Base-by-base conservation (phyloP, 305 asterid species). In the Lippia alba region DNA sequence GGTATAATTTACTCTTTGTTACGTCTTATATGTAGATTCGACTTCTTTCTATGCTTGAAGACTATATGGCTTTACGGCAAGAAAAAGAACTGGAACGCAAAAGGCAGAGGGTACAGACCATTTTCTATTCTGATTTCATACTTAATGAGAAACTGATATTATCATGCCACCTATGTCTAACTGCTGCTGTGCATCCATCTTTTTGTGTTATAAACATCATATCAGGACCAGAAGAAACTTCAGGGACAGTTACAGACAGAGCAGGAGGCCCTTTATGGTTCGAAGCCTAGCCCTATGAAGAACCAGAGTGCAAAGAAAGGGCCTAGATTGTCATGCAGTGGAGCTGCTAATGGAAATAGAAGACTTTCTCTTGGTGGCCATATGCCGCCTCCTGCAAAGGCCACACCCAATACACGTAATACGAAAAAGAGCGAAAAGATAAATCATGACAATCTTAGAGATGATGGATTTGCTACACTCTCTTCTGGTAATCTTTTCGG, bases 231-330 rank as follows among this genome's bases (percentile, higher is more conserved):
- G 79, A 94, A 94, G 89, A 94, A 94, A 82, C 94, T 94, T 74
- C 95, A 91, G 83, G 99, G 95, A 33, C 99, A 94, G 74, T 72
- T 94, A 64, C 91, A 80, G 62, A 82, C 98, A 4, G 99, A 94
- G 83, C 97, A 94, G 78, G 98, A 94, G 83, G 92, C 96, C 63
- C 90, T 90, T 75, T 92, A 90, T 75, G 99, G 99, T 58, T 92
- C 98, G 55, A 94, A 92, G 80, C 98, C 99, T 41, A 94, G 99
- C 69, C 99, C 98, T 16, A 85, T 94, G 97, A 94, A 90, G 86
- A 88, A 88, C 80, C 96, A 85, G 80, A 85, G 88, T 74, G 93
- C 79, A 36, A 94, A 87, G 75, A 94, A 92, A 82, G 96, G 92
- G 45, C 62, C 81, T 8, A 77, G 99, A 75, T 64, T 90, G 85